A percentile compares a stretch with the other conserved stretches of the same genome.
These are phyloP conservation scores for Omphalotus guepiniiformis DNA, from an alignment of 768 basidiomycete species.

Conservation along the genomic window DNA sequence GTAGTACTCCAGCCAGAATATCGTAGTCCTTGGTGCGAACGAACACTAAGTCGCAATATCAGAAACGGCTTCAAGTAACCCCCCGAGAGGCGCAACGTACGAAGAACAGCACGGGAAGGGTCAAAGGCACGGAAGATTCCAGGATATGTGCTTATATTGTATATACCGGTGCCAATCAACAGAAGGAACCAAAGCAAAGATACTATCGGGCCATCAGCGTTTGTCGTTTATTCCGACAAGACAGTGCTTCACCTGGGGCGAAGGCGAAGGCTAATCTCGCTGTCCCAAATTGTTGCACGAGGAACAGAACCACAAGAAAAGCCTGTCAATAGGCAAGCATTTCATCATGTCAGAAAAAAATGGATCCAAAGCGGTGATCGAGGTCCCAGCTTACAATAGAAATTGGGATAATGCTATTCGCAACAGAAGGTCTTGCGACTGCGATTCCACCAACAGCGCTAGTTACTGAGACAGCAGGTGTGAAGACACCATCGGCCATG, in stretches of 20 bases:
- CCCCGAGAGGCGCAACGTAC: conserved; percentile 28
- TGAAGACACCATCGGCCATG: conserved; percentile 65
- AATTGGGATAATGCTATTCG: conserved; percentile 46
- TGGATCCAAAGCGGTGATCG: background rate
- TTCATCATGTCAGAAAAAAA: background rate
- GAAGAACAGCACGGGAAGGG: conserved; percentile 59
- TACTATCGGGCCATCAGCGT: conserved; percentile 29
- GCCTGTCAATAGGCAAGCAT: conserved; percentile 33
- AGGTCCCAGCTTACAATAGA: conserved; percentile 43
- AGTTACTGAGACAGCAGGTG: conserved; percentile 66
- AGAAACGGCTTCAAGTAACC: too few species aligned
- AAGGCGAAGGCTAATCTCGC: conserved; percentile 45
- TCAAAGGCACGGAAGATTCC: conserved; percentile 65
- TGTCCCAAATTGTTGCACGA: conserved; percentile 59
- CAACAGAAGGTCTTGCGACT: conserved; percentile 49
- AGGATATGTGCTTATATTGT: conserved; percentile 50
- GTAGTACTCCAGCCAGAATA: conserved; percentile 56
- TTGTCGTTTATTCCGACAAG: background rate
- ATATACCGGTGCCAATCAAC: conserved; percentile 48
- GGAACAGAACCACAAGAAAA: conserved; percentile 54
- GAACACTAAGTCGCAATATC: conserved; percentile 38
- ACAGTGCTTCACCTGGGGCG: conserved; percentile 41
- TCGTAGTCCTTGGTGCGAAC: conserved; percentile 61
- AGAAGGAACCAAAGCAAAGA: conserved; percentile 55
- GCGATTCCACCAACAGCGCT: conserved; percentile 68